A percentile compares a stretch with the other conserved stretches of the same genome.
phyloP scores from a whole-genome alignment of 306 rosid species.

The Sesbania bispinosa region DNA sequence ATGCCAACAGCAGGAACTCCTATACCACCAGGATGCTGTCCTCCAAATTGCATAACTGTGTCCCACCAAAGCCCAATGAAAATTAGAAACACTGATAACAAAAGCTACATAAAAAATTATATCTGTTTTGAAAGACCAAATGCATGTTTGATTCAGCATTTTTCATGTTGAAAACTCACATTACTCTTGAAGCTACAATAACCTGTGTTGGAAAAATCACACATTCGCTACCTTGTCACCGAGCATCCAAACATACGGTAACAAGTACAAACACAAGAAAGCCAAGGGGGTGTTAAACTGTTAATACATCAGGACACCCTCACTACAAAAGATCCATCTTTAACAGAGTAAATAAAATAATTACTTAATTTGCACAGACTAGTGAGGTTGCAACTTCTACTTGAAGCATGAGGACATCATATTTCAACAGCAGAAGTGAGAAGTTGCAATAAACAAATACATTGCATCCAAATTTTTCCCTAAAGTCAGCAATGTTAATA shows the following conservation, averaged over 20 bases:
- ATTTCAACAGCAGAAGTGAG: not conserved
- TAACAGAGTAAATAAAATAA: not conserved
- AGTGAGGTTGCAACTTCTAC: not conserved
- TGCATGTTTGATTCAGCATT: no score
- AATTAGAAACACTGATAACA: not conserved
- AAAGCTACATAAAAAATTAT: not conserved
- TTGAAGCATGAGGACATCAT: not conserved
- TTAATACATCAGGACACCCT: not conserved
- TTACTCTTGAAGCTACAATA: no score
- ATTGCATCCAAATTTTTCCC: not conserved
- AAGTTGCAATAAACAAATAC: not conserved
- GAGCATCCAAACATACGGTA: no score
- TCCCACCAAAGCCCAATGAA: slow-evolving; percentile 12
- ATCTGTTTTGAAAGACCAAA: not conserved
- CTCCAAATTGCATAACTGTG: slow-evolving; percentile 92
- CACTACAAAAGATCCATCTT: not conserved
- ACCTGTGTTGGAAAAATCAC: no score
- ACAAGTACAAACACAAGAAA: not conserved
- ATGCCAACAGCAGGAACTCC: slow-evolving; percentile 98
- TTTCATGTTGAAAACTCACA: no score
- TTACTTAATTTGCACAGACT: not conserved
- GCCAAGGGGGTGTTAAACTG: not conserved
- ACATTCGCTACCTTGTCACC: no score
- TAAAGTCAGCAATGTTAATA: not conserved
- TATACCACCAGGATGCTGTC: slow-evolving; percentile 92